Evolutionary conservation across 2,329 filamentous ascomycete genomes (phyloP), one percentile per base, ranked within the genome.

Genomic region (Botrytis hyacinthi): DNA sequence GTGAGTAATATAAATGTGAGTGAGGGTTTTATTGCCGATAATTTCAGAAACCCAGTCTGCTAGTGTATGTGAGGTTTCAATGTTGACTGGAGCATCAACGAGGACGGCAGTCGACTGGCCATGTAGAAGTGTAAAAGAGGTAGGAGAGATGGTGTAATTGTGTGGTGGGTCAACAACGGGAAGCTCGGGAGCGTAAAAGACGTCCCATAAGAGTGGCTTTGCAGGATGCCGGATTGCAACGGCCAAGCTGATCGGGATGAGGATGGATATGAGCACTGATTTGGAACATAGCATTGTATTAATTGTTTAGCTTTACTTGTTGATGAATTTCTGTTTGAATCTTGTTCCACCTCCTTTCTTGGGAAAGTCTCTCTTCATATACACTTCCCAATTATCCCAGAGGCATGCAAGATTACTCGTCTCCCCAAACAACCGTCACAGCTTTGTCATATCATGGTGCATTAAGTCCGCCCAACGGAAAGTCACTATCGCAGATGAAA

Each of bases 1-100:
- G 59, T 84, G 83, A 0, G 83, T 84, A 54, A 83, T 81, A 73
- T 83, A 84, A 40, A 84, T 81, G 48, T 80, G 80, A 2, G 74
- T 74, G 0, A 84, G 76, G 2, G 77, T 77, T 29, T 79, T 79
- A 26, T 72, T 74, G 0, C 78, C 77, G 0, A 80, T 77, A 1
- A 79, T 80, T 1, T 72, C 71, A 18, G 81, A 78, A 72, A 84
- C 81, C 82, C 82, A 85, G 10, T 78, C 70, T 4, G 78, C 78
- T 9, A 84, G 77, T 1, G 76, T 78, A 7, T 77, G 4, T 3
- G 59, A 42, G 18, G n/a, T 62, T 42, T 35, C 48, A 2, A 65
- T 48, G 5, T 63, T 71, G 20, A 66, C 37, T 14, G 60, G 48
- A 4, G 68, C 22, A n/a, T 71, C 48, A 60, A 73, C 26, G 14